Conservation (phyloP, 257 asterid species). For the Solanum ossicruentum region DNA sequence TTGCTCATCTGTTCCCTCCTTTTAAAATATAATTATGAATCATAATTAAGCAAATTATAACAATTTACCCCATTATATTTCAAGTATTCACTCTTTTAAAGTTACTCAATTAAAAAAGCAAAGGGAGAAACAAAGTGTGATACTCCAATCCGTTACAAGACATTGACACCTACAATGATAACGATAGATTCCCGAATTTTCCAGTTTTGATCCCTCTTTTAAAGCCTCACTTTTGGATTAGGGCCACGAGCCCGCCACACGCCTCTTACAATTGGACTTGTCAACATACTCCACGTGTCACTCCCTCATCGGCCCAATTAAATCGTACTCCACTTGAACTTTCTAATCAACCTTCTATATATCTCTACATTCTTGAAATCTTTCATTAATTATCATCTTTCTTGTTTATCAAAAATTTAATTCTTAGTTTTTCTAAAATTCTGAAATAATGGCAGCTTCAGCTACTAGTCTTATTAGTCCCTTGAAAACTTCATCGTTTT, state of each 20-base stretch:
- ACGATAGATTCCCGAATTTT: conserved; percentile 10
- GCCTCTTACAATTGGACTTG: conserved; percentile 15
- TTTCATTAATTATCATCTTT: not conserved
- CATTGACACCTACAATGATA: not conserved
- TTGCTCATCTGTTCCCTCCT: too few species aligned
- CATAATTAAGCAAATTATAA: too few species aligned
- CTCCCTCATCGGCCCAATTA: not conserved
- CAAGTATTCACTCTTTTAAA: too few species aligned
- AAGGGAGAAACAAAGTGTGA: not conserved
- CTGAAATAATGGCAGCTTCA: conserved; percentile 32
- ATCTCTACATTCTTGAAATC: not conserved
- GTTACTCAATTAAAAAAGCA: too few species aligned
- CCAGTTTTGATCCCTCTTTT: not conserved
- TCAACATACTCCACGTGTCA: conserved; percentile 16
- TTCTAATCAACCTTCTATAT: not conserved
- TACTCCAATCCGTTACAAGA: conserved; percentile 23
- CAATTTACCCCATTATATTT: too few species aligned
- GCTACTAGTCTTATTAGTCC: conserved; percentile 13
- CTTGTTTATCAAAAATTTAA: not conserved
- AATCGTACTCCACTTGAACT: not conserved
- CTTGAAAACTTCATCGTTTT: not conserved
- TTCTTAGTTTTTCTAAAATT: not conserved
- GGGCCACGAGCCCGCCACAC: conserved; percentile 48
- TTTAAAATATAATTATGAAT: too few species aligned
- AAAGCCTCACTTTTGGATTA: conserved; percentile 10